Evolutionary conservation across 331 rosid species (phyloP).

Genomic region (Malus hybrid): DNA sequence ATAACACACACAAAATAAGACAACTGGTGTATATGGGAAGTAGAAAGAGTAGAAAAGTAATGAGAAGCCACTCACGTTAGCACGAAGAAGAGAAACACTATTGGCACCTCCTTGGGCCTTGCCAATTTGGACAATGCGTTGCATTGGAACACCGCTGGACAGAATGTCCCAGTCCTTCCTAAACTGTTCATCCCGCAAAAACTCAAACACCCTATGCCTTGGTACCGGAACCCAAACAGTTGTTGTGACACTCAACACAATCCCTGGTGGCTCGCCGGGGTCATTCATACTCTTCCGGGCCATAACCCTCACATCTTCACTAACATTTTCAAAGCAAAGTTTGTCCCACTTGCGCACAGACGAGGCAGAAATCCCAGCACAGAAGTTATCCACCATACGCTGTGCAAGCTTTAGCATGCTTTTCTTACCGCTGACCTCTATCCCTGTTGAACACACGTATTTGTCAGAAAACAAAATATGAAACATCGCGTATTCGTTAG

Average conservation of each 20-base stretch:
- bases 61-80: constrained; percentile 34
- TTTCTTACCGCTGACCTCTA: constrained; percentile 33
- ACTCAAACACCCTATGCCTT: constrained; percentile 47
- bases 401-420: constrained; percentile 66
- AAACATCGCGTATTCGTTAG: not conserved
- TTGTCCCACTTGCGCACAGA: constrained; percentile 50
- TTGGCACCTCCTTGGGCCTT: constrained; percentile 53
- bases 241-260: constrained; percentile 71
- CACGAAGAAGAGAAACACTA: constrained; percentile 57
- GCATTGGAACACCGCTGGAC: constrained; percentile 43
- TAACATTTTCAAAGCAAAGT: constrained; percentile 27
- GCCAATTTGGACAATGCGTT: constrained; percentile 48
- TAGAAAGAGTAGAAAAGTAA: not conserved
- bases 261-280: constrained; percentile 56
- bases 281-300: constrained; percentile 38
- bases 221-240: constrained; percentile 70
- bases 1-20: not conserved
- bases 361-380: constrained; percentile 58
- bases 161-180: constrained; percentile 73
- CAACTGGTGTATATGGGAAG: not conserved
- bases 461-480: constrained; percentile 15
- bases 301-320: constrained; percentile 56
- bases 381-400: constrained; percentile 68
- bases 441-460: constrained; percentile 20
- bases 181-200: constrained; percentile 40